These are phyloP conservation scores for Saccharomycopsis vini DNA, from an alignment of 805 yeast genomes.

Conservation along the genomic window DNA sequence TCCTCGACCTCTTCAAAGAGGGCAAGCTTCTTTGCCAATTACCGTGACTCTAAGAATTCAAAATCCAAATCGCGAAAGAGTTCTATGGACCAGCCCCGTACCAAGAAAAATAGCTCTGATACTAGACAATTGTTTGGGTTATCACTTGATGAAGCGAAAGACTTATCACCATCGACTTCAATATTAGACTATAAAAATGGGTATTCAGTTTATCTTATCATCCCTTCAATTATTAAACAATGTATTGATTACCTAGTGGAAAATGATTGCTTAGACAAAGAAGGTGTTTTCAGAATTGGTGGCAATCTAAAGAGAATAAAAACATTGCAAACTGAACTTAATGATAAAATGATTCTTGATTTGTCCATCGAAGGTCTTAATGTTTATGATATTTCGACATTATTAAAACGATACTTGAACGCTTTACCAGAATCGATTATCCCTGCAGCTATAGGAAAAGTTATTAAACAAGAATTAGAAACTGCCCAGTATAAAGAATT, in stretches of 20 bases:
- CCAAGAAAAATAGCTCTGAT: background rate
- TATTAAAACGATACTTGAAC: constrained; percentile 77
- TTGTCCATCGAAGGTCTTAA: constrained; percentile 24
- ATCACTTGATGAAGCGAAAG: constrained; percentile 2
- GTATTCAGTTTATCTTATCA: constrained; percentile 1
- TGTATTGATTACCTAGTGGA: constrained; percentile 11
- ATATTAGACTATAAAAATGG: background rate
- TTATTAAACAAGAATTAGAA: constrained; percentile 18
- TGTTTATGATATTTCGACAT: constrained; percentile 93
- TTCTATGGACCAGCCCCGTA: background rate
- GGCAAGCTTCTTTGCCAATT: constrained; percentile 1
- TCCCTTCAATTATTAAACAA: constrained; percentile 14
- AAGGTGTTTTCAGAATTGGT: constrained; percentile 88
- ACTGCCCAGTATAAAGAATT: constrained; percentile 9
- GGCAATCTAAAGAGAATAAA: constrained; percentile 88
- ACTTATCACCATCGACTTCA: background rate
- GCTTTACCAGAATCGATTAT: constrained; percentile 88
- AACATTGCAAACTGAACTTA: constrained; percentile 74
- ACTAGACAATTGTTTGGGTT: constrained; percentile 7
- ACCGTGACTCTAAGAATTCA: constrained; percentile 4
- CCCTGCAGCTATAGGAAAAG: constrained; percentile 34
- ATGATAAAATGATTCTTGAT: too few species aligned
- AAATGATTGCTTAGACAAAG: constrained; percentile 45
- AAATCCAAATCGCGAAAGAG: background rate
- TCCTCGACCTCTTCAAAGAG: constrained; percentile 2